A percentile compares a stretch with the other conserved stretches of the same genome.
Conservation (phyloP, 345 rosid species). For the Microthlaspi erraticum region DNA sequence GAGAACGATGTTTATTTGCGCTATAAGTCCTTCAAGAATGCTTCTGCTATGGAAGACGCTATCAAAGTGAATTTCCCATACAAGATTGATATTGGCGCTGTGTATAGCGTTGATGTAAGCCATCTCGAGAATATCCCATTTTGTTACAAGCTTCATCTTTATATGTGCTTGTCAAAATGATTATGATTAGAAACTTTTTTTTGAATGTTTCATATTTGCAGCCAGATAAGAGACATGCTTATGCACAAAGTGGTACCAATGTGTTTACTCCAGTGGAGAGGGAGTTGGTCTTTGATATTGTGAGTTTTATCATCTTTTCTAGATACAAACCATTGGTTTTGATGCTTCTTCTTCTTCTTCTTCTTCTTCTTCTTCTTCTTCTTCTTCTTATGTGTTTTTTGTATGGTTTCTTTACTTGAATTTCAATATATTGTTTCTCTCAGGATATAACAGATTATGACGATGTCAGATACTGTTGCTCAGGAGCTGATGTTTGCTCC, state of each 20-base stretch:
- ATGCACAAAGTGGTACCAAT: constrained; percentile 71
- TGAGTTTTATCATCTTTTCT: constrained; percentile 45
- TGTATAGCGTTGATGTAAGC: constrained; percentile 82
- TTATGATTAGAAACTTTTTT: not conserved
- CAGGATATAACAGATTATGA: constrained; percentile 96
- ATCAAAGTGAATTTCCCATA: constrained; percentile 69
- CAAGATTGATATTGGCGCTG: constrained; percentile 92
- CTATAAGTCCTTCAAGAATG: constrained; percentile 72
- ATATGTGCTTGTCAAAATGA: not conserved
- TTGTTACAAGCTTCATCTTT: not conserved
- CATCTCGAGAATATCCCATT: not conserved
- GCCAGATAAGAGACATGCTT: constrained; percentile 88
- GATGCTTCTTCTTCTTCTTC: not conserved
- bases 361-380: not conserved
- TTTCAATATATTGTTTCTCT: constrained; percentile 11
- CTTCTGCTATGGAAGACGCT: constrained; percentile 61
- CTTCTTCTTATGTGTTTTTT: not conserved
- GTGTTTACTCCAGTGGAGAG: constrained; percentile 89
- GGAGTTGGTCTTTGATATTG: constrained; percentile 87
- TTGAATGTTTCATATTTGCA: constrained; percentile 36
- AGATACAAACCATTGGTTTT: not conserved
- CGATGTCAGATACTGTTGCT: constrained; percentile 90
- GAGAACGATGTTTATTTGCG: constrained; percentile 77
- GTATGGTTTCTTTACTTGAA: constrained; percentile 9
- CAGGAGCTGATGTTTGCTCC: constrained; percentile 91